Percentiles rank a stretch among this genome's conserved stretches.
Conservation (phyloP, 352 stramenopile genomes). For the Phytophthora cactorum region DNA sequence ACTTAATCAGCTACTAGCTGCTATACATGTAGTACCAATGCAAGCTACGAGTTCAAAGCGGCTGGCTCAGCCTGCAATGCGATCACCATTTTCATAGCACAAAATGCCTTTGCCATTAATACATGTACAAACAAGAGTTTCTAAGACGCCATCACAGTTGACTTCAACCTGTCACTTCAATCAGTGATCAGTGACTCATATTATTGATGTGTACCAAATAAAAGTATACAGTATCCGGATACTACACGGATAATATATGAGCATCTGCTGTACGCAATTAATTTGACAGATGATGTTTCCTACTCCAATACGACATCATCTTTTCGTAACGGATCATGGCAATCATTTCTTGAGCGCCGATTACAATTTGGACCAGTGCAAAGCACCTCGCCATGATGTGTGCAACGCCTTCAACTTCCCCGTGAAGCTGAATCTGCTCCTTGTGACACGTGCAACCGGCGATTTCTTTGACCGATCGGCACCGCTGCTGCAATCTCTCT, state of each 20-base stretch:
- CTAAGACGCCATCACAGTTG: no score
- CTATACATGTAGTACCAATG: no score
- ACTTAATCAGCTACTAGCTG: background rate
- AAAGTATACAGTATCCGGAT: background rate
- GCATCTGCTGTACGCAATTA: background rate
- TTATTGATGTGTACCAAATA: slow-evolving; percentile 35
- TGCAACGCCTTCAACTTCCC: slow-evolving; percentile 29
- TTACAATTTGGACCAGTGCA: slow-evolving; percentile 4
- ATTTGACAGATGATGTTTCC: background rate
- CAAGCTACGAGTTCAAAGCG: background rate
- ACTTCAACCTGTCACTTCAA: slow-evolving; percentile 16
- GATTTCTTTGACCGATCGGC: slow-evolving; percentile 10
- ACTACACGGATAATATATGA: background rate
- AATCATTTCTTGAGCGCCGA: slow-evolving; percentile 24
- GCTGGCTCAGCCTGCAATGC: slow-evolving; percentile 70
- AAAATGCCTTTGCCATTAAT: background rate
- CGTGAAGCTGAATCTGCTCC: slow-evolving; percentile 36
- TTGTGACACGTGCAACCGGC: slow-evolving; percentile 20
- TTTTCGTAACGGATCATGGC: slow-evolving; percentile 14
- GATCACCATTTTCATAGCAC: slow-evolving; percentile 11
- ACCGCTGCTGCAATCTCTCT: slow-evolving; percentile 13
- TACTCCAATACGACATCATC: background rate
- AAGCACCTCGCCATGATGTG: slow-evolving; percentile 6
- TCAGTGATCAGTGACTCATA: background rate
- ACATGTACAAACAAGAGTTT: background rate